Evolutionary conservation across 257 asterid species (phyloP).

Genomic region (Scutellaria baicalensis): DNA sequence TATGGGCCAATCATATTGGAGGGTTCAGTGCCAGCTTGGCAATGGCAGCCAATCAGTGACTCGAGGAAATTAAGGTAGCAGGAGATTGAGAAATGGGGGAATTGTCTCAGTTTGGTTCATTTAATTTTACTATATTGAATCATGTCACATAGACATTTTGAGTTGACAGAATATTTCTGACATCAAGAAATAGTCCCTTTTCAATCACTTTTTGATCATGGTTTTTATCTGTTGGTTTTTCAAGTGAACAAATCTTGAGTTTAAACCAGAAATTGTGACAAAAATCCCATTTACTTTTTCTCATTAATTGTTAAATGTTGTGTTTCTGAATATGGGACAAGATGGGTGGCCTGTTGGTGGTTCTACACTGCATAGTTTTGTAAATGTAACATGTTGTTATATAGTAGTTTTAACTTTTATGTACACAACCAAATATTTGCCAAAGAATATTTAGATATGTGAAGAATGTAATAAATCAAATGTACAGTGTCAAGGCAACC

Average conservation of each 20-base stretch:
- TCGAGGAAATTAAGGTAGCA: slow-evolving; percentile 87
- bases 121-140: slow-evolving; percentile 27
- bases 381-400: too few species aligned
- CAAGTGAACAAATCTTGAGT: neutral
- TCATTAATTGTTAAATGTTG: neutral
- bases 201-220: slow-evolving; percentile 27
- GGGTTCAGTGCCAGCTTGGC: slow-evolving; percentile 51
- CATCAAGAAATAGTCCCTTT: slow-evolving; percentile 17
- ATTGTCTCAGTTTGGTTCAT: slow-evolving; percentile 13
- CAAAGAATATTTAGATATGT: neutral
- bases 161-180: slow-evolving; percentile 43
- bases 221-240: slow-evolving; percentile 33
- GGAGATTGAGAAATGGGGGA: slow-evolving; percentile 26
- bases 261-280: neutral
- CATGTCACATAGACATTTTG: slow-evolving; percentile 32
- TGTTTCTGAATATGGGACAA: too few species aligned
- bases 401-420: neutral
- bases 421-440: neutral
- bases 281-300: neutral
- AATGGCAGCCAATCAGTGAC: slow-evolving; percentile 62
- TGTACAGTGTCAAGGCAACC: slow-evolving; percentile 81
- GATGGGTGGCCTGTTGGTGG: too few species aligned
- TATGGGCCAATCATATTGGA: slow-evolving; percentile 41
- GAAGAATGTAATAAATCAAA: neutral
- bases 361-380: too few species aligned